Percentiles rank a stretch among this genome's conserved stretches.
Evolutionary conservation across 768 basidiomycete genomes (phyloP).

Genomic region (Calocybe indica): DNA sequence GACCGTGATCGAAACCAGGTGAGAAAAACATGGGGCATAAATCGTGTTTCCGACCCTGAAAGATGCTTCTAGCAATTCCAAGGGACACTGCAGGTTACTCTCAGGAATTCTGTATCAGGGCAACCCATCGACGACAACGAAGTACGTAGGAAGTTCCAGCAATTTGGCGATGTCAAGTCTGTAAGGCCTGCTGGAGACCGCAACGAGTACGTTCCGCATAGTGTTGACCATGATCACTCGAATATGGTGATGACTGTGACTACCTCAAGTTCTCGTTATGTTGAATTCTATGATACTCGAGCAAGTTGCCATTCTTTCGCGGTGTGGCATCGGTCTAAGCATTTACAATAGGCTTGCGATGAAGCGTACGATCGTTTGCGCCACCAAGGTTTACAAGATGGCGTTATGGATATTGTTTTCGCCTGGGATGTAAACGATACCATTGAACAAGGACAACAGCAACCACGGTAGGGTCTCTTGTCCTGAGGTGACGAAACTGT

Average conservation of each 20-base stretch:
- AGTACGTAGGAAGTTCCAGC: slow-evolving; percentile 79
- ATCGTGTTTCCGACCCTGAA: neutral
- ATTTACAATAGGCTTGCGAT: slow-evolving; percentile 52
- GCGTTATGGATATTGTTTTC: slow-evolving; percentile 82
- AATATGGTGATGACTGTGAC: neutral
- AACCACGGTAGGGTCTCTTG: neutral
- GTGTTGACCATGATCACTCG: neutral
- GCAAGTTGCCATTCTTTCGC: slow-evolving; percentile 32
- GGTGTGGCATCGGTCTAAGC: slow-evolving; percentile 5
- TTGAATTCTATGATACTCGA: slow-evolving; percentile 92
- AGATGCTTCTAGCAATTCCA: slow-evolving; percentile 53
- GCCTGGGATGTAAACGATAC: slow-evolving; percentile 74
- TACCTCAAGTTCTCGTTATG: slow-evolving; percentile 52
- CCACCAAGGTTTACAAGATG: slow-evolving; percentile 75
- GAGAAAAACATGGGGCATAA: slow-evolving; percentile 8
- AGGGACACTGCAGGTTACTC: slow-evolving; percentile 76
- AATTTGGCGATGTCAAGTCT: slow-evolving; percentile 86
- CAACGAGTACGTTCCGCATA: slow-evolving; percentile 40
- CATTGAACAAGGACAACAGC: slow-evolving; percentile 19
- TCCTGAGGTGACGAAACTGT: neutral
- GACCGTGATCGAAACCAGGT: slow-evolving; percentile 84
- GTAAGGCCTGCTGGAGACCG: slow-evolving; percentile 63
- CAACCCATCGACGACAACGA: slow-evolving; percentile 79
- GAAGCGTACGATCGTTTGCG: slow-evolving; percentile 78
- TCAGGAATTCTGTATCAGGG: slow-evolving; percentile 64